Percentiles rank a stretch among this genome's conserved stretches.
Evolutionary conservation across 1,139 yeast genomes (phyloP).

Genomic region (Yamadazyma epiphylla): DNA sequence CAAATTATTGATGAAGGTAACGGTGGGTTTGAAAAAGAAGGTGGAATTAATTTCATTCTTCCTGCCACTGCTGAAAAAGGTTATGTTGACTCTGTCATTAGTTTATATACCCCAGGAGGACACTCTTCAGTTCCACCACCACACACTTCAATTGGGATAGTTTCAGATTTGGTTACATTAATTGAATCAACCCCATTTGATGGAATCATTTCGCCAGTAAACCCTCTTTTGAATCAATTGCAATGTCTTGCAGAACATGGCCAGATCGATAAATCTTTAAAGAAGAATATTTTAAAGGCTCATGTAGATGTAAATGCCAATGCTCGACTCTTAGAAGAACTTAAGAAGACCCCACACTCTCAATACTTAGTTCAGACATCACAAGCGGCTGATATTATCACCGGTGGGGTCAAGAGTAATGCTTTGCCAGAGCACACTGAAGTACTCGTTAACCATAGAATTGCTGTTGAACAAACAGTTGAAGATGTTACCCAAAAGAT

Average conservation of each 20-base stretch:
- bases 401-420: conserved; percentile 69
- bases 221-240: conserved; percentile 39
- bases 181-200: conserved; percentile 35
- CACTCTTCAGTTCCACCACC: conserved; percentile 48
- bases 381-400: conserved; percentile 61
- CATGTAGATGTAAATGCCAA: conserved; percentile 38
- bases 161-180: conserved; percentile 33
- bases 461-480: conserved; percentile 48
- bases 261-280: conserved; percentile 24
- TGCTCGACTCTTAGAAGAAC: conserved; percentile 31
- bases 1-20: conserved; percentile 48
- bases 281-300: conserved; percentile 36
- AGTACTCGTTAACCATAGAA: conserved; percentile 54
- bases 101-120: conserved; percentile 44
- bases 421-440: conserved; percentile 70
- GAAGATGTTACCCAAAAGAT: conserved; percentile 36
- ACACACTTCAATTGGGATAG: conserved; percentile 45
- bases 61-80: conserved; percentile 56
- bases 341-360: conserved; percentile 14
- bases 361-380: conserved; percentile 56
- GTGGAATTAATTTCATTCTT: conserved; percentile 47
- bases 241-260: conserved; percentile 45
- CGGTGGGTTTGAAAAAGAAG: conserved; percentile 25
- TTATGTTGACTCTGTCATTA: conserved; percentile 32
- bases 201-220: conserved; percentile 31